These are phyloP conservation scores for Eutrema salsugineum DNA, from an alignment of 441 rosid genomes.

Conservation along the genomic window DNA sequence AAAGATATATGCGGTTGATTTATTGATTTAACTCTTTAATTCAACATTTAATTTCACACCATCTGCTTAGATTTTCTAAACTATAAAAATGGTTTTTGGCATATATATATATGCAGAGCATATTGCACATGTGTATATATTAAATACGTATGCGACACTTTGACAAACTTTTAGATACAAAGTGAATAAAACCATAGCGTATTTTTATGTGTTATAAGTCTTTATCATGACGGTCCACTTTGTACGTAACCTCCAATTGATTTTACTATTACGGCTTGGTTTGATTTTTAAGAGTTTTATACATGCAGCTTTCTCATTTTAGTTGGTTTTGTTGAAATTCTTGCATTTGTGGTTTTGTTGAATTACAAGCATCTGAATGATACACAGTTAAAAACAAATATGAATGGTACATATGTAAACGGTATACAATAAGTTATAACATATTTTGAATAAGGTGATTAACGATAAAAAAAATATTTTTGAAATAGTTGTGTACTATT, in stretches of 20 bases:
- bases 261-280: conserved; percentile 20
- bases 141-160: not conserved
- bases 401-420: not conserved
- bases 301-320: conserved; percentile 15
- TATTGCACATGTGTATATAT: not conserved
- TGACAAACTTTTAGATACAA: not conserved
- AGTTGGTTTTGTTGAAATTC: conserved; percentile 23
- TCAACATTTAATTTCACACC: not conserved
- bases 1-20: no score
- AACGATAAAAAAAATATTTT: no score
- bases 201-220: not conserved
- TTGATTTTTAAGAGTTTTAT: conserved; percentile 7
- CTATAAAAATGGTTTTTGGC: not conserved
- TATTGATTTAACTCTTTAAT: no score
- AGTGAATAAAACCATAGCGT: not conserved
- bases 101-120: not conserved
- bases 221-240: conserved; percentile 19
- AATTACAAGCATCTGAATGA: not conserved
- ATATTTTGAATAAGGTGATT: no score
- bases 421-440: not conserved
- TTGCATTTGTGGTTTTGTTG: conserved; percentile 20
- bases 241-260: conserved; percentile 13
- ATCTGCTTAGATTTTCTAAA: not conserved
- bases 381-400: not conserved
- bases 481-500: not conserved